Conservation (phyloP, 2,329 filamentous ascomycete species). For the Fusarium pilosicola region DNA sequence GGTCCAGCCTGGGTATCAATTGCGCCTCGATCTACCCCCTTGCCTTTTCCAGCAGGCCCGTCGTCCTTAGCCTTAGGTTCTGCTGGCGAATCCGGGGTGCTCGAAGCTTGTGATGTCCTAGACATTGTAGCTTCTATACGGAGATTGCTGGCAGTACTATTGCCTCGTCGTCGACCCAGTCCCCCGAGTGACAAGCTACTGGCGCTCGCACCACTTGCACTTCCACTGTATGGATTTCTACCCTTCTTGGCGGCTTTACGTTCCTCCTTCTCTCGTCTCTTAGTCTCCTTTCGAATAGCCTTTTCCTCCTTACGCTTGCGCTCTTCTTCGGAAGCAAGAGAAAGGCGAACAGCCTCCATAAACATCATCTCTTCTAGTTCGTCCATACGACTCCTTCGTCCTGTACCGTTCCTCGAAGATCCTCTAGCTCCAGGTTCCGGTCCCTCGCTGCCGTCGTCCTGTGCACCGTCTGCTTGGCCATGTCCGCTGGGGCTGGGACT, state of each 20-base stretch:
- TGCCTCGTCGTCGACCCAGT: slow-evolving; percentile 66
- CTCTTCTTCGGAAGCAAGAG: slow-evolving; percentile 92
- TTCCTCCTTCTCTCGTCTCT: slow-evolving; percentile 85
- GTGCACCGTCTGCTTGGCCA: slow-evolving; percentile 25
- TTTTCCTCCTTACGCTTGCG: slow-evolving; percentile 79
- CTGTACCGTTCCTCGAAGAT: slow-evolving; percentile 35
- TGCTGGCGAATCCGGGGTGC: slow-evolving; percentile 35
- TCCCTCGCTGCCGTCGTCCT: slow-evolving; percentile 30
- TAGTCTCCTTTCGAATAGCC: slow-evolving; percentile 74
- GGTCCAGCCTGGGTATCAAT: slow-evolving; percentile 41
- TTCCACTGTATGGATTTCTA: slow-evolving; percentile 50
- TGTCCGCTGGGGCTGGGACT: slow-evolving; percentile 46
- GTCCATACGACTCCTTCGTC: slow-evolving; percentile 70
- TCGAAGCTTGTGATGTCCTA: slow-evolving; percentile 50
- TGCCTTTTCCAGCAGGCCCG: slow-evolving; percentile 67
- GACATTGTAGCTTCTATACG: slow-evolving; percentile 65
- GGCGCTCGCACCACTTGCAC: slow-evolving; percentile 60
- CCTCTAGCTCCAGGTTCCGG: slow-evolving; percentile 40
- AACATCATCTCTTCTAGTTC: slow-evolving; percentile 99
- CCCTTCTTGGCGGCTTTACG: slow-evolving; percentile 78
- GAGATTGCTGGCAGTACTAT: slow-evolving; percentile 69
- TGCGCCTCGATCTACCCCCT: slow-evolving; percentile 69
- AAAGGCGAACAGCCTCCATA: slow-evolving; percentile 92
- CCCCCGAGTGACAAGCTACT: slow-evolving; percentile 73
- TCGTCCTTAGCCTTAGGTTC: slow-evolving; percentile 47